phyloP scores from a whole-genome alignment of 2,329 filamentous ascomycete species.

The Cercospora zeina region DNA sequence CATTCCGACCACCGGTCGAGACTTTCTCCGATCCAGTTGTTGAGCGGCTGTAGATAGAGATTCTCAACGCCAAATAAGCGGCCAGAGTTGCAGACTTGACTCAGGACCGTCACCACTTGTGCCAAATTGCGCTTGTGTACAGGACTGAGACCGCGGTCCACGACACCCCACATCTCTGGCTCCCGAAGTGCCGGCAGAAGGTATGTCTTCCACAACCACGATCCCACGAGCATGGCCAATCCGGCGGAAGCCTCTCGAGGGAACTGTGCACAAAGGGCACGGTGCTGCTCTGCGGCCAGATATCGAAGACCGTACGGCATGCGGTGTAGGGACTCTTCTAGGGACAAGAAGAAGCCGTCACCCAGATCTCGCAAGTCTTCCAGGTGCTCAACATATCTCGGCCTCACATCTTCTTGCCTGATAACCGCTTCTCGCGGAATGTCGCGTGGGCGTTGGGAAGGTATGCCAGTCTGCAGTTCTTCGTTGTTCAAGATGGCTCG shows the following conservation, averaged over 20 bases:
- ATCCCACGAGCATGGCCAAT: conserved; percentile 78
- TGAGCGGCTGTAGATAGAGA: conserved; percentile 91
- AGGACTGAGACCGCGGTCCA: conserved; percentile 84
- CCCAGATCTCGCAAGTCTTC: conserved; percentile 92
- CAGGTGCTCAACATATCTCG: conserved; percentile 89
- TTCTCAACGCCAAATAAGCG: conserved; percentile 91
- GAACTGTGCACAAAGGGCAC: conserved; percentile 74
- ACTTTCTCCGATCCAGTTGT: conserved; percentile 84
- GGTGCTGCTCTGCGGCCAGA: conserved; percentile 81
- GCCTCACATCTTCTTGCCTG: conserved; percentile 86
- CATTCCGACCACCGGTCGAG: conserved; percentile 76
- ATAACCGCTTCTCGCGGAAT: conserved; percentile 93
- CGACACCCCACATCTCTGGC: conserved; percentile 88
- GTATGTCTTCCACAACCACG: conserved; percentile 95
- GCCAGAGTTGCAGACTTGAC: conserved; percentile 83
- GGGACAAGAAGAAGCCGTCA: conserved; percentile 78
- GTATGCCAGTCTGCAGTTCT: conserved; percentile 84
- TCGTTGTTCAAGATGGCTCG: conserved; percentile 94
- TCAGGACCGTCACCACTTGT: conserved; percentile 87
- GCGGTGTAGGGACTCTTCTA: conserved; percentile 80
- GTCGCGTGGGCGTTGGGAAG: conserved; percentile 77
- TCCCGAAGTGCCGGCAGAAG: conserved; percentile 84
- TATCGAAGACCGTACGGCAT: conserved; percentile 94
- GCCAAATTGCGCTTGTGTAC: conserved; percentile 89
- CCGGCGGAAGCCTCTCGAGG: conserved; percentile 74